phyloP scores from a whole-genome alignment of 2,329 filamentous ascomycete genomes.

The Aspergillus sojae region DNA sequence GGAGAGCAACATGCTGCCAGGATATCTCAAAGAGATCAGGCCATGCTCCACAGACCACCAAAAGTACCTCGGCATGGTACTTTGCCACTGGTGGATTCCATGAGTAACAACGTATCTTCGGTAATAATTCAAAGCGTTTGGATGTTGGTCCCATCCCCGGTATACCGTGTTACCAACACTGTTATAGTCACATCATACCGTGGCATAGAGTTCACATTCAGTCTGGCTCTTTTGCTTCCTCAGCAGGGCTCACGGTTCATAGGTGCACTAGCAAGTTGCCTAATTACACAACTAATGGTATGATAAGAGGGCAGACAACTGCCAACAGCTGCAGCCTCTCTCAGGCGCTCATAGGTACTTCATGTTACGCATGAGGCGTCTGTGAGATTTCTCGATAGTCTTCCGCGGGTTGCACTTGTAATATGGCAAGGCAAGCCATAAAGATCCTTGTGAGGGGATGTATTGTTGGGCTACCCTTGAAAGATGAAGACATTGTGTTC shows the following conservation, averaged over 20 bases:
- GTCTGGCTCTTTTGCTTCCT: neutral
- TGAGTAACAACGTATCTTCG: neutral
- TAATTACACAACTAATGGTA: accelerated
- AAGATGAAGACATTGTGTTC: no score
- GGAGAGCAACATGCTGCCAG: neutral
- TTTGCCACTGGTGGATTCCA: neutral
- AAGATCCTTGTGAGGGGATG: neutral
- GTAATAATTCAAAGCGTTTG: neutral
- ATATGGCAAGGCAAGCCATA: neutral
- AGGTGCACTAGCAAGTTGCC: neutral
- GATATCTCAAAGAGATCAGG: neutral
- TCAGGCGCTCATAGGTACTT: neutral
- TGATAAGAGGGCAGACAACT: neutral
- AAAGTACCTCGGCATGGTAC: neutral
- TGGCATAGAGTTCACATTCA: neutral
- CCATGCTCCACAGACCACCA: neutral
- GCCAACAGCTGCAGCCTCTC: neutral
- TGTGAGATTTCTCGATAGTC: neutral
- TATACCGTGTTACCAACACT: neutral
- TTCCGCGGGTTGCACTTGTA: neutral
- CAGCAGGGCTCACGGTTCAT: neutral
- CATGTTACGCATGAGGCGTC: neutral
- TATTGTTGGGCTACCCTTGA: neutral
- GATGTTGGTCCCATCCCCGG: neutral
- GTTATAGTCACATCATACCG: neutral